Conservation (phyloP, 805 yeast species). For the Ogataea thermomethanolica region DNA sequence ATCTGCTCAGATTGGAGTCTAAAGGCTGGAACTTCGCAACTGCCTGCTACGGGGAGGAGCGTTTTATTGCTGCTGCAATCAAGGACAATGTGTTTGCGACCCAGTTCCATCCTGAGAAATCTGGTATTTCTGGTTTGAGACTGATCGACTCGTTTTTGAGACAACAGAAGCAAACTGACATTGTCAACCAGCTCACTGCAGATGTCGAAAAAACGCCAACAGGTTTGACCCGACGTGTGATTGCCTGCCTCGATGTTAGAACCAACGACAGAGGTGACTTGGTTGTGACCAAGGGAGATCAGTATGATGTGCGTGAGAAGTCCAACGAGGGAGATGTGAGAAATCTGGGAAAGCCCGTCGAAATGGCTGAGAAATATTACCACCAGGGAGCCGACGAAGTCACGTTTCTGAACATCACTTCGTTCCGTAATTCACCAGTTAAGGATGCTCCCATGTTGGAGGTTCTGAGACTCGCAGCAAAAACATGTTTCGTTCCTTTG, state of each 20-base stretch:
- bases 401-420: conserved; percentile 91
- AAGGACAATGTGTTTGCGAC: conserved; percentile 86
- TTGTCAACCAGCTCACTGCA: conserved; percentile 5
- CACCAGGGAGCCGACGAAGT: conserved; percentile 96
- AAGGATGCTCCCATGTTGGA: conserved; percentile 94
- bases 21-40: conserved; percentile 67
- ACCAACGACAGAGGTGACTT: conserved; percentile 91
- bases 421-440: conserved; percentile 91
- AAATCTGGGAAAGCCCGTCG: conserved; percentile 95
- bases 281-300: conserved; percentile 98
- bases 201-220: conserved; percentile 28
- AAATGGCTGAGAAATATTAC: conserved; percentile 85
- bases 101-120: conserved; percentile 98
- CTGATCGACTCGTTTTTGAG: conserved; percentile 71
- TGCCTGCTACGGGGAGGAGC: conserved; percentile 72
- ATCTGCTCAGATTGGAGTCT: conserved; percentile 31
- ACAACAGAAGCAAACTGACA: conserved; percentile 34
- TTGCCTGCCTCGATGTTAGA: conserved; percentile 97
- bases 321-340: conserved; percentile 60
- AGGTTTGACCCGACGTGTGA: conserved; percentile 85
- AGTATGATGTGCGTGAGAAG: conserved; percentile 92
- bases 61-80: conserved; percentile 76
- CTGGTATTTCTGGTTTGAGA: conserved; percentile 84
- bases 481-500: conserved; percentile 90
- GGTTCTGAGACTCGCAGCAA: conserved; percentile 77